These are phyloP conservation scores for Wickerhamomyces sydowiorum DNA, from an alignment of 805 yeast species.

Conservation along the genomic window DNA sequence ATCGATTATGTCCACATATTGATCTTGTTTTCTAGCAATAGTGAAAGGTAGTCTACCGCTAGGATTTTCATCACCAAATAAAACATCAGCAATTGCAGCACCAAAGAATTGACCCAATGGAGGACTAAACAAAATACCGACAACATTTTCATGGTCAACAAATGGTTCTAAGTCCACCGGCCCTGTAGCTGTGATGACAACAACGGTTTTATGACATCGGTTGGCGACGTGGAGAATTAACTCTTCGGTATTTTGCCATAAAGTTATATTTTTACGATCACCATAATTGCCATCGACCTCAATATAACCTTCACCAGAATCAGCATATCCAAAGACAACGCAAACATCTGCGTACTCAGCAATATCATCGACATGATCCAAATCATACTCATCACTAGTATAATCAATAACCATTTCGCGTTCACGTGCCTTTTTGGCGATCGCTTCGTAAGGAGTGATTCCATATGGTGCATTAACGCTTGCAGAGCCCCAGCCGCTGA, in stretches of 20 bases:
- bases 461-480: slow-evolving; percentile 50
- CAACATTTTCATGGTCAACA: slow-evolving; percentile 52
- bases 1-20: slow-evolving; percentile 41
- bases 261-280: slow-evolving; percentile 46
- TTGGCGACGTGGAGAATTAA: slow-evolving; percentile 43
- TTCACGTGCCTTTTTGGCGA: slow-evolving; percentile 39
- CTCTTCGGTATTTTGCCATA: slow-evolving; percentile 56
- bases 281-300: slow-evolving; percentile 55
- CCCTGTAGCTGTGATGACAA: slow-evolving; percentile 56
- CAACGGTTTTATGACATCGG: slow-evolving; percentile 48
- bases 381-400: slow-evolving; percentile 39
- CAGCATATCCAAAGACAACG: slow-evolving; percentile 47
- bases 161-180: slow-evolving; percentile 52
- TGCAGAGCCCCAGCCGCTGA: slow-evolving; percentile 64
- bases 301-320: slow-evolving; percentile 55
- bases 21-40: slow-evolving; percentile 45
- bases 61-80: slow-evolving; percentile 59
- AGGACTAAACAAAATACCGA: slow-evolving; percentile 48
- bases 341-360: slow-evolving; percentile 48
- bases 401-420: slow-evolving; percentile 41
- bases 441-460: slow-evolving; percentile 54
- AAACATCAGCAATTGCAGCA: slow-evolving; percentile 48
- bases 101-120: slow-evolving; percentile 57
- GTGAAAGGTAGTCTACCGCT: slow-evolving; percentile 63
- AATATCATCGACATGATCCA: slow-evolving; percentile 35